phyloP scores from a whole-genome alignment of 2,329 filamentous ascomycete genomes.

The Ophiocordyceps camponoti-floridani region DNA sequence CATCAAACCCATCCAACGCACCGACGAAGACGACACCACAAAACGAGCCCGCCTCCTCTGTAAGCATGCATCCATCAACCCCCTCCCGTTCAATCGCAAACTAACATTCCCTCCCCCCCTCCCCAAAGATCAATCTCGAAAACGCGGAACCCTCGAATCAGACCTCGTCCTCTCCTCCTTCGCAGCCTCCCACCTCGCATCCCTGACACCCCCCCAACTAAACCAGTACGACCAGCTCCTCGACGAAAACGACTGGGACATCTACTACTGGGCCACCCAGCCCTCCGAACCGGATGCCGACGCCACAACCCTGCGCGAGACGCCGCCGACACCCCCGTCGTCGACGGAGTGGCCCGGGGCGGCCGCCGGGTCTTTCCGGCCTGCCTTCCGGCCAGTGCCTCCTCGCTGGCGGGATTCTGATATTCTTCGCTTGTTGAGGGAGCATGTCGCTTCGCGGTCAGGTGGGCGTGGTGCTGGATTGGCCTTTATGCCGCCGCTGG shows the following conservation, averaged over 20 bases:
- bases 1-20: slow-evolving; percentile 74
- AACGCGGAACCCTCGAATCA: slow-evolving; percentile 87
- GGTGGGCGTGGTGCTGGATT: slow-evolving; percentile 26
- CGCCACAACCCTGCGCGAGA: too few species aligned
- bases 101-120: too few species aligned
- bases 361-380: slow-evolving; percentile 84
- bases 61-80: slow-evolving; percentile 28
- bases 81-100: too few species aligned
- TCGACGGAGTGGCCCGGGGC: slow-evolving; percentile 82
- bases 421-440: slow-evolving; percentile 56
- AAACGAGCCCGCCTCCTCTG: slow-evolving; percentile 71
- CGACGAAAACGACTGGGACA: slow-evolving; percentile 99
- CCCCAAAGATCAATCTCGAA: slow-evolving; percentile 85
- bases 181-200: slow-evolving; percentile 57
- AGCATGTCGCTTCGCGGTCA: slow-evolving; percentile 52
- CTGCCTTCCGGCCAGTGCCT: slow-evolving; percentile 82
- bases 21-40: slow-evolving; percentile 68
- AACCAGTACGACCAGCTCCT: slow-evolving; percentile 80
- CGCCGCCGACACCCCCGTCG: slow-evolving; percentile 11
- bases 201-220: slow-evolving; percentile 58
- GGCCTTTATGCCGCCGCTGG: slow-evolving; percentile 38
- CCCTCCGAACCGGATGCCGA: too few species aligned
- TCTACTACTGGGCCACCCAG: slow-evolving; percentile 99
- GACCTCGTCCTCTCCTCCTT: slow-evolving; percentile 95
- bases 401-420: slow-evolving; percentile 69